Base-by-base conservation (phyloP, 192 early-diverging fungal species). In the Rhizoclosmatium globosum region DNA sequence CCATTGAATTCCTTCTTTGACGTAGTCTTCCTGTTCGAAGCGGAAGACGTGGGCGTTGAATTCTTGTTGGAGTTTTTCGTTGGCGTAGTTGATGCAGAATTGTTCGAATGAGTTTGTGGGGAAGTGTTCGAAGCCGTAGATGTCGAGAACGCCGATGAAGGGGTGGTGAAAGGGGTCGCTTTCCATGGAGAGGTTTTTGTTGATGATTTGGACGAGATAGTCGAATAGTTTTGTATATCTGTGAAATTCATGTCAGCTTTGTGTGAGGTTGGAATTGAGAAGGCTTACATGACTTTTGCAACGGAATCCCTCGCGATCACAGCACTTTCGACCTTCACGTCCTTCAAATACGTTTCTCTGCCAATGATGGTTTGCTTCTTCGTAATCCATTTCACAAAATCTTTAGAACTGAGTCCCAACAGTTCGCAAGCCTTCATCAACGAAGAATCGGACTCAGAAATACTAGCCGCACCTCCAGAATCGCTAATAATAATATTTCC, bases 1-100 rank as follows among this genome's bases (percentile, higher is more conserved):
- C 85, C 85, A 86, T 9, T 68, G 82, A 21, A 86, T 86, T n/a
- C 61, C 79, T 60, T 86, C 85, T 66, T 89, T 87, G 38, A 93
- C 92, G 75, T 98, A 98, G 75, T 95, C 95, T 78, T 98, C 96
- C 86, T 98, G 97, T 84, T 98, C 96, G 7, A 94, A 86, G 83
- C 97, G 97, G 46, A 98, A 90, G 21, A 95, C 97, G 69, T 97
- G 85, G 79, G 97, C 93, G 66, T 97, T 98, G 74, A 98, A 98
- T 74, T 98, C 94, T 79, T 97, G 96, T 79, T 98, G 97, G 50
- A 97, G 85, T 81, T 96, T 97, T 80, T 97, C 95, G 83, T 97
- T 97, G 83, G 94, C 93, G 68, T 96, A 98, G 84, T 86, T 86
- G 60, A 86, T 98, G 84, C 93, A 95, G 75, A 98, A 89, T 85